Base-by-base conservation (phyloP, 1,284 basidiomycete species). In the Cryptococcus floricola region DNA sequence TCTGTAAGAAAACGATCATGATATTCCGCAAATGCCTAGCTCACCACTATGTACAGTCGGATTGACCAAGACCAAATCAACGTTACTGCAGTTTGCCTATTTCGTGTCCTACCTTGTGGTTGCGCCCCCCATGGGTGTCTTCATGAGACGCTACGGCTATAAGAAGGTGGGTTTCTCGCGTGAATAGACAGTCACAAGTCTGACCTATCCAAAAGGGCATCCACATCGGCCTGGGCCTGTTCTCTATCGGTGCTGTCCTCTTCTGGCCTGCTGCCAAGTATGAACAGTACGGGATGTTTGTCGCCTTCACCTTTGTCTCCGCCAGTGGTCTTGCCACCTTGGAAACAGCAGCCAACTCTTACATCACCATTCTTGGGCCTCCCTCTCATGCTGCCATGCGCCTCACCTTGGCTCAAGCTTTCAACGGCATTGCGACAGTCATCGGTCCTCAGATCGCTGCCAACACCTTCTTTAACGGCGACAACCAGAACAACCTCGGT, bases 341-440 rank as follows among this genome's bases (percentile, higher is more conserved):
- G n/a, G 70, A 71, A 57, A 60, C 58, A 5, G 67, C 67, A 0
- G 70, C 70, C 48, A 69, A 66, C 52, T 61, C 64, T 8, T 70
- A 69, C 56, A 72, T 72, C 47, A 54, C 56, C 5, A 61, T 72
- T 9, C 58, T 72, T 0, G 70, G 70, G 14, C 61, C 66, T 3
- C 66, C 70, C 31, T 39, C 47, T 16, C 54, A 64, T 48, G 63
- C 68, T 2, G 65, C 68, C 3, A 57, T 69, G 43, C 61, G 70
- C 10, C 54, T 72, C 23, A 66, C 64, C n/a, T 56, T 70, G 14
- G 68, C 68, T 1, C 67, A 70, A 53, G 56, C 45, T 2, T 70
- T 70, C 65, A 70, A 70, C 52, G 70, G 70, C 13, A 65, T 73
- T 25, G 69, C 70, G 1, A 70, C 69, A 0, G 66, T 70, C 38